Evolutionary conservation across 2,329 filamentous ascomycete species (phyloP).

Genomic region (Ophiostoma fasciatum): DNA sequence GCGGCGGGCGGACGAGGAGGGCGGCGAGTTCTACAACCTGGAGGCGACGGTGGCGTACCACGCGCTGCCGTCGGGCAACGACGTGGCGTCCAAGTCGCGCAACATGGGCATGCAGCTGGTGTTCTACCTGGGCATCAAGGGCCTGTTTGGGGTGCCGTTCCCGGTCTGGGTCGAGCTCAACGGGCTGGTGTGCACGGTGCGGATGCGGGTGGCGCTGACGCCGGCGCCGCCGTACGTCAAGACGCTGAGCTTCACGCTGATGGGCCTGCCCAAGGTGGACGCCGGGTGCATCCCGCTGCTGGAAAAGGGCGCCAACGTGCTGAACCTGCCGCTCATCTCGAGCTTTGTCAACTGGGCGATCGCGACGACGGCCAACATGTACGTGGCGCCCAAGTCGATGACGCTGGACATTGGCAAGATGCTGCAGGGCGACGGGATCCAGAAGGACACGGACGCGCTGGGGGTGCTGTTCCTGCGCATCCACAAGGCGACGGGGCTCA

Average conservation of each 20-base stretch:
- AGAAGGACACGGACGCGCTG: slow-evolving; percentile 74
- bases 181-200: slow-evolving; percentile 75
- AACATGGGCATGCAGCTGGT: slow-evolving; percentile 97
- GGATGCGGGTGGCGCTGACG: slow-evolving; percentile 69
- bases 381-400: slow-evolving; percentile 90
- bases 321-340: slow-evolving; percentile 84
- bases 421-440: slow-evolving; percentile 78
- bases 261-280: slow-evolving; percentile 80
- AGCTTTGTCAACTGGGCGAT: slow-evolving; percentile 97
- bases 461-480: slow-evolving; percentile 90
- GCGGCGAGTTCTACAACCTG: slow-evolving; percentile 84
- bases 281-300: slow-evolving; percentile 88
- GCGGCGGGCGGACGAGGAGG: slow-evolving; percentile 71
- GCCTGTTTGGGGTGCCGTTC: slow-evolving; percentile 75
- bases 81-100: slow-evolving; percentile 65
- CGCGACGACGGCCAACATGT: slow-evolving; percentile 71
- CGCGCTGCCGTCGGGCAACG: slow-evolving; percentile 55
- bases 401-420: slow-evolving; percentile 82
- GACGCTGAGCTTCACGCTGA: slow-evolving; percentile 80
- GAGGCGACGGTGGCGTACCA: slow-evolving; percentile 88
- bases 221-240: slow-evolving; percentile 89
- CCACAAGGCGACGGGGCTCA: slow-evolving; percentile 71
- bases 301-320: slow-evolving; percentile 76
- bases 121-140: slow-evolving; percentile 84
- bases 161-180: slow-evolving; percentile 82